Conservation (phyloP, 208 protist species). For the Leishmania gerbilli region DNA sequence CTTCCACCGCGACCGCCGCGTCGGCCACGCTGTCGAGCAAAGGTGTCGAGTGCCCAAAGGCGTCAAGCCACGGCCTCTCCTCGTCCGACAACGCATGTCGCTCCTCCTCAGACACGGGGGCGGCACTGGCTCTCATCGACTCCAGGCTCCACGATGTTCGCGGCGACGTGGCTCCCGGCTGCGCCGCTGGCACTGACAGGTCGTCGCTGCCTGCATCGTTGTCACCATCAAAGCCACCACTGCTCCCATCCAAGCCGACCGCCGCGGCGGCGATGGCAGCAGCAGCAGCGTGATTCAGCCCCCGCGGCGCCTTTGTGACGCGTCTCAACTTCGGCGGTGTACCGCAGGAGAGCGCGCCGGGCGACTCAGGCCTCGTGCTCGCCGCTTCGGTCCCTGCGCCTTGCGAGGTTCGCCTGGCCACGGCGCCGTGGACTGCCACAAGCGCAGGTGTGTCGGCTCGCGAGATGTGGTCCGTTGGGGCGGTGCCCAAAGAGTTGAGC, state of each 20-base stretch:
- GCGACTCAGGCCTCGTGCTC: background rate
- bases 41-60: background rate
- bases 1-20: background rate
- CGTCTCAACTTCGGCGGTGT: background rate
- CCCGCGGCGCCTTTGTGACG: background rate
- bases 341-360: background rate
- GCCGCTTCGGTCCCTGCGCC: background rate
- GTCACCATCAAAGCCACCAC: background rate
- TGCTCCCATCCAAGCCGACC: background rate
- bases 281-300: background rate
- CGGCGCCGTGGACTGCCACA: background rate
- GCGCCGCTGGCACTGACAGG: background rate
- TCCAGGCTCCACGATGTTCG: background rate
- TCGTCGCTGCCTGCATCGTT: background rate
- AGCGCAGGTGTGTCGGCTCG: background rate
- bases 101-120: background rate
- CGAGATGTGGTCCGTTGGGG: constrained; percentile 19
- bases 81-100: background rate
- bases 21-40: background rate
- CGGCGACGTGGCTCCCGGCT: background rate
- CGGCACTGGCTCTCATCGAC: background rate
- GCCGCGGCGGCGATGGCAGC: background rate
- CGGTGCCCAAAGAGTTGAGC: constrained; percentile 15
- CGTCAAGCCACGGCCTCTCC: background rate
- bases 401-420: background rate